Conservation (phyloP, 1,284 basidiomycete species). For the Cutaneotrichosporon sp. region DNA sequence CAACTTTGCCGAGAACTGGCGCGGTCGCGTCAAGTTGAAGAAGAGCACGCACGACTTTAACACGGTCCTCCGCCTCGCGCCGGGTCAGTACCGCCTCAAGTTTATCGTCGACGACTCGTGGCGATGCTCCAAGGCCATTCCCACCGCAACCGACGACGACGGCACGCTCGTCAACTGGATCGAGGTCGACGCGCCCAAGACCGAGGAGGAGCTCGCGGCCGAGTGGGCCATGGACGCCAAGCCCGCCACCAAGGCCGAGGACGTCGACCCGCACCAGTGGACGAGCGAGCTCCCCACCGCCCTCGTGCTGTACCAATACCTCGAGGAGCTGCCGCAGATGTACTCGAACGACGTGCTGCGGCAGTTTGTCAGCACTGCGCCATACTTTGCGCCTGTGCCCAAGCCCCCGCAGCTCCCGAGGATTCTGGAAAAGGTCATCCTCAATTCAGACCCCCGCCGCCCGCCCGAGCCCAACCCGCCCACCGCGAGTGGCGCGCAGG, state of each 20-base stretch:
- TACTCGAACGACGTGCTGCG: constrained; percentile 23
- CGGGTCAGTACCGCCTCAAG: constrained; percentile 93
- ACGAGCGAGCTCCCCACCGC: constrained; percentile 72
- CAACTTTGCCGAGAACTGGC: constrained; percentile 63
- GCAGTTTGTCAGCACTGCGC: constrained; percentile 44
- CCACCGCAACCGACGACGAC: constrained; percentile 91
- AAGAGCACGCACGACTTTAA: constrained; percentile 57
- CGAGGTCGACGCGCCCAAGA: constrained; percentile 56
- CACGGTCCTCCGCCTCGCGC: constrained; percentile 63
- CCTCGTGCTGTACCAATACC: constrained; percentile 73
- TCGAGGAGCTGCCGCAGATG: constrained; percentile 69
- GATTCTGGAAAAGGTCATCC: constrained; percentile 77
- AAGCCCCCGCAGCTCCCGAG: constrained; percentile 83
- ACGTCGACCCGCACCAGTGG: constrained; percentile 61
- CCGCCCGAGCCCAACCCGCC: constrained; percentile 25
- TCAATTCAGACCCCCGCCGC: constrained; percentile 64
- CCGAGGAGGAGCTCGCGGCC: constrained; percentile 48
- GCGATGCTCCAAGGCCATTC: constrained; percentile 72
- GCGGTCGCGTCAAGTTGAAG: constrained; percentile 57
- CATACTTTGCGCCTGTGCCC: constrained; percentile 59
- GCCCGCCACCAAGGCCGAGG: constrained; percentile 37
- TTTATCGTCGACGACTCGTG: constrained; percentile 94
- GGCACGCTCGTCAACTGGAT: constrained; percentile 96
- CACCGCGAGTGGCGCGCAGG: constrained; percentile 30
- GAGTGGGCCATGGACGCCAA: constrained; percentile 51